Evolutionary conservation across 768 basidiomycete species (phyloP).

Genomic region (Saitozyma podzolica): DNA sequence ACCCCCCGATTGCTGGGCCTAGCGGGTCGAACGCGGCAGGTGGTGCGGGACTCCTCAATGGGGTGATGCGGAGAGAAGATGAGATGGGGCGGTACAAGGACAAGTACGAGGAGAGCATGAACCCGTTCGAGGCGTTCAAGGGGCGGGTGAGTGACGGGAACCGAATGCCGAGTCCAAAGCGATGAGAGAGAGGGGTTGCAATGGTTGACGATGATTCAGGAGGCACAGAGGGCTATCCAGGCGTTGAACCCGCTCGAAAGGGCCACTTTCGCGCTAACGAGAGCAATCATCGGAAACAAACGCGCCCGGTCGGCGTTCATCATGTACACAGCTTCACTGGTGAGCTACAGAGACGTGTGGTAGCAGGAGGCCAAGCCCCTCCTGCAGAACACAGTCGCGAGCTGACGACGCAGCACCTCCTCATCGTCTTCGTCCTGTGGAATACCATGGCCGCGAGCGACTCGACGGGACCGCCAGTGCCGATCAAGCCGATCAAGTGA

Average conservation of each 20-base stretch:
- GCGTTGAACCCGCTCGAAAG: conserved; percentile 89
- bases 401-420: conserved; percentile 31
- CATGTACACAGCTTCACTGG: conserved; percentile 64
- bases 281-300: conserved; percentile 81
- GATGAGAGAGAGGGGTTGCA: conserved; percentile 1
- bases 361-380: background rate
- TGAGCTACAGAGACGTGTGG: conserved; percentile 17
- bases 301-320: conserved; percentile 87
- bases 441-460: conserved; percentile 48
- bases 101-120: conserved; percentile 95
- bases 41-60: conserved; percentile 22
- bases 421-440: conserved; percentile 49
- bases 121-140: conserved; percentile 96
- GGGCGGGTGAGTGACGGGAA: conserved; percentile 68
- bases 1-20: conserved; percentile 44
- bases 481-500: conserved; percentile 27
- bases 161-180: background rate
- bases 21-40: conserved; percentile 7
- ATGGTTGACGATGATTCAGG: conserved; percentile 58
- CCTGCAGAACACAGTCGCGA: background rate
- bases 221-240: conserved; percentile 89
- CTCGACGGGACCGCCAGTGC: conserved; percentile 24
- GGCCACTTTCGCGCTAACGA: conserved; percentile 78
- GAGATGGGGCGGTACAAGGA: conserved; percentile 86
- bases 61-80: conserved; percentile 55